Conservation (phyloP, 2,329 filamentous ascomycete genomes). For the Xylariaceae sp. region DNA sequence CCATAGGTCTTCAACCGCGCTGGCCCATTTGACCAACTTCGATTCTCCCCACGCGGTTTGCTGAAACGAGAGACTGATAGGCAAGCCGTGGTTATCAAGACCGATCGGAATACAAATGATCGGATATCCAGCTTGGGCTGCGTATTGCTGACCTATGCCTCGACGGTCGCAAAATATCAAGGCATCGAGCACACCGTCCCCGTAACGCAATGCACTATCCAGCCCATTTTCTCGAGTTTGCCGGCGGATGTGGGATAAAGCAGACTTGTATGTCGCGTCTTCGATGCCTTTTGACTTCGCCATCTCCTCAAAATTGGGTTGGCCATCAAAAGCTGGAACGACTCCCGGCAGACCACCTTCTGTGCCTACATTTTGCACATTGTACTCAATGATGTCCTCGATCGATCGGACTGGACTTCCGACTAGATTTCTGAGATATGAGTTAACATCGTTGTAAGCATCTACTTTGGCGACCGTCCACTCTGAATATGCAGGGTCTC, state of each 20-base stretch:
- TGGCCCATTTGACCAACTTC: constrained; percentile 2
- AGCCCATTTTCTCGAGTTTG: constrained; percentile 46
- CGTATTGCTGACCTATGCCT: constrained; percentile 64
- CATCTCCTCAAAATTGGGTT: constrained; percentile 67
- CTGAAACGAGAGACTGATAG: constrained; percentile 3
- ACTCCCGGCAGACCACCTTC: constrained; percentile 62
- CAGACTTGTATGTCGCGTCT: constrained; percentile 64
- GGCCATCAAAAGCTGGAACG: constrained; percentile 65
- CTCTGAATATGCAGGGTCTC: background rate
- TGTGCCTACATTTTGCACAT: constrained; percentile 58
- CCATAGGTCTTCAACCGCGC: constrained; percentile 2
- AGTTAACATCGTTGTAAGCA: constrained; percentile 59
- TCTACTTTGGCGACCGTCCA: constrained; percentile 60
- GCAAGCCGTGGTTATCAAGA: constrained; percentile 32
- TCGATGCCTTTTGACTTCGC: constrained; percentile 57
- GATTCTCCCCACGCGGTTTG: constrained; percentile 4
- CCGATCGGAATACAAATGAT: constrained; percentile 66
- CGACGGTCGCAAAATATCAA: constrained; percentile 67
- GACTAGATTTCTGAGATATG: constrained; percentile 58
- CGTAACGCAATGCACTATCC: constrained; percentile 56
- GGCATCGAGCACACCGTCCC: constrained; percentile 49
- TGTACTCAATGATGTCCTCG: constrained; percentile 62
- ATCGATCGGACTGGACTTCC: constrained; percentile 58
- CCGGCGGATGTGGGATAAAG: constrained; percentile 57
- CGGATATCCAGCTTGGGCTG: constrained; percentile 73